These are phyloP conservation scores for Tricholoma bakamatsutake DNA, from an alignment of 768 basidiomycete species.

Conservation along the genomic window DNA sequence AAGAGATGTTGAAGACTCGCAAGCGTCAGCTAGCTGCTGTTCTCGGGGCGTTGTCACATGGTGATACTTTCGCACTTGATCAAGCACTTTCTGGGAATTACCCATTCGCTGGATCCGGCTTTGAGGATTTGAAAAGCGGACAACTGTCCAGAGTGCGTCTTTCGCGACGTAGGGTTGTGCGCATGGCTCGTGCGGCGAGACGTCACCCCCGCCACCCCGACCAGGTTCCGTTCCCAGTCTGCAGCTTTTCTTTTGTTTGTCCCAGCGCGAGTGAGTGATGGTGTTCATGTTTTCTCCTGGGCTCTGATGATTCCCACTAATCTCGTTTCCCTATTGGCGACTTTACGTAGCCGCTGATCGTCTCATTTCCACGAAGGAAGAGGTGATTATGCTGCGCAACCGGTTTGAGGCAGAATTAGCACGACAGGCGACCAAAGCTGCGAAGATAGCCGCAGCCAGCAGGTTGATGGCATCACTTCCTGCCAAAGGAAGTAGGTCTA, in stretches of 20 bases:
- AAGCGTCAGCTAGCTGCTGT: constrained; percentile 69
- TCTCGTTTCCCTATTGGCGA: constrained; percentile 7
- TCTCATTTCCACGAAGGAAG: constrained; percentile 59
- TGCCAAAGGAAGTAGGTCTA: constrained; percentile 18
- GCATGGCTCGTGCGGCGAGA: constrained; percentile 42
- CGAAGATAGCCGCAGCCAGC: constrained; percentile 42
- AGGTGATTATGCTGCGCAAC: constrained; percentile 57
- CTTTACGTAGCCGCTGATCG: constrained; percentile 59
- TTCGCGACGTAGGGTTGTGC: constrained; percentile 48
- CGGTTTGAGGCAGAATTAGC: constrained; percentile 73
- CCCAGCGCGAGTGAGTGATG: constrained; percentile 66
- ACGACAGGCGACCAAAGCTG: constrained; percentile 59
- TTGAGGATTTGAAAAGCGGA: constrained; percentile 14
- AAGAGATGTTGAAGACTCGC: constrained; percentile 63
- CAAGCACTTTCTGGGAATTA: constrained; percentile 61
- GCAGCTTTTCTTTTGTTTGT: constrained; percentile 57
- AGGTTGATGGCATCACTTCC: constrained; percentile 22
- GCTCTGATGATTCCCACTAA: constrained; percentile 7
- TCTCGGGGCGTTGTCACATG: constrained; percentile 59
- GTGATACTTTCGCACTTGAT: constrained; percentile 70
- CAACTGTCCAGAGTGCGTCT: constrained; percentile 37
- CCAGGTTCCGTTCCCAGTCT: constrained; percentile 41
- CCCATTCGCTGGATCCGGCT: constrained; percentile 18
- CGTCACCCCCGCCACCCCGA: constrained; percentile 35
- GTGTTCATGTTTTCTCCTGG: constrained; percentile 20